Conservation (phyloP, 176 grass and related monocot species). For the Aechmea fasciata region DNA sequence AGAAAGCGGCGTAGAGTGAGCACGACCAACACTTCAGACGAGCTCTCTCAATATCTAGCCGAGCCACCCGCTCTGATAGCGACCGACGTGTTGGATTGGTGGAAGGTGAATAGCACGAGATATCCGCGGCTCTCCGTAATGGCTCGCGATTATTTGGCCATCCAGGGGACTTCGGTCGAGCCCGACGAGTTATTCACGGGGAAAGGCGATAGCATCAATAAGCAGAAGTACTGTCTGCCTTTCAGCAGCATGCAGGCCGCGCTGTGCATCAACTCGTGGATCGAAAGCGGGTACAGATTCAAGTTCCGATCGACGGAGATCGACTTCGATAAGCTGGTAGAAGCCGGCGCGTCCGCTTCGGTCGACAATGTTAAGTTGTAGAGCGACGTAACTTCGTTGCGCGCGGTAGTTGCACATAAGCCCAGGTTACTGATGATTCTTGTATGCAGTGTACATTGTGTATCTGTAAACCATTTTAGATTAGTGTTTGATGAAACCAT, state of each 20-base stretch:
- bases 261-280: conserved; percentile 71
- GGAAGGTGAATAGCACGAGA: conserved; percentile 63
- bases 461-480: too few relatives aligned
- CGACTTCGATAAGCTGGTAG: conserved; percentile 56
- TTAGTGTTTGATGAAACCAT: too few relatives aligned
- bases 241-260: conserved; percentile 44
- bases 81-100: conserved; percentile 77
- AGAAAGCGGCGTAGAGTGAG: conserved; percentile 57
- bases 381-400: too few relatives aligned
- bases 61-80: conserved; percentile 67
- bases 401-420: too few relatives aligned
- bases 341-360: conserved; percentile 25
- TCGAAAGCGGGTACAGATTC: conserved; percentile 69
- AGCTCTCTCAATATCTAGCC: conserved; percentile 67
- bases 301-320: conserved; percentile 49
- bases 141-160: conserved; percentile 82
- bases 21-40: conserved; percentile 54
- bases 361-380: conserved; percentile 10
- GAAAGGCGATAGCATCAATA: conserved; percentile 57
- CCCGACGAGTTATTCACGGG: conserved; percentile 80
- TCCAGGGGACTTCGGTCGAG: conserved; percentile 70
- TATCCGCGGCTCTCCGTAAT: conserved; percentile 79
- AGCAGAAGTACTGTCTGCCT: conserved; percentile 65
- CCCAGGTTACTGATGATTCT: too few relatives aligned
- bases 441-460: too few relatives aligned